These are phyloP conservation scores for Fusarium miscanthi DNA, from an alignment of 2,329 filamentous ascomycete genomes.

Conservation along the genomic window DNA sequence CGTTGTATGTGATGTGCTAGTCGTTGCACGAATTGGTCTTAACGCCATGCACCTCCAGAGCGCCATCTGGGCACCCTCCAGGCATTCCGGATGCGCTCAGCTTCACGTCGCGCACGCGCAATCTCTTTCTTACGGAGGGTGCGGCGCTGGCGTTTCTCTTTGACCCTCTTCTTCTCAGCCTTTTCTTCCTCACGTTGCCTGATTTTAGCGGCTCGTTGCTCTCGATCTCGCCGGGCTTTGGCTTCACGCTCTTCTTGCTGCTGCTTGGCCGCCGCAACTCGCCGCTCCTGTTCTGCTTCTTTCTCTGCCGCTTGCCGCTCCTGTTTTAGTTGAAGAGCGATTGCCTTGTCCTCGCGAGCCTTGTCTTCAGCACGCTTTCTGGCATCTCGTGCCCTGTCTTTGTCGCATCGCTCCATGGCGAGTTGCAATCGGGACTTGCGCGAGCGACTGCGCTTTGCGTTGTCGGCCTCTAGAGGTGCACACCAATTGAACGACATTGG, in stretches of 20 bases:
- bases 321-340: slow-evolving; percentile 14
- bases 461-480: slow-evolving; percentile 30
- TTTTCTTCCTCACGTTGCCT: slow-evolving; percentile 26
- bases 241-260: slow-evolving; percentile 28
- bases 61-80: slow-evolving; percentile 35
- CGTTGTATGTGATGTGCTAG: background rate
- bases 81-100: slow-evolving; percentile 31
- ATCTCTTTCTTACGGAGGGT: slow-evolving; percentile 25
- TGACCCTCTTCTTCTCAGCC: slow-evolving; percentile 30
- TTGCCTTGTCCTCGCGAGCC: slow-evolving; percentile 30
- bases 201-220: slow-evolving; percentile 25
- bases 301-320: slow-evolving; percentile 26
- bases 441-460: slow-evolving; percentile 29
- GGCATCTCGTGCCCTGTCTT: slow-evolving; percentile 10
- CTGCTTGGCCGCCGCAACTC: slow-evolving; percentile 27
- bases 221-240: slow-evolving; percentile 18
- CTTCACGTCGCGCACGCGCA: slow-evolving; percentile 21
- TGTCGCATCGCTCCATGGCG: slow-evolving; percentile 41
- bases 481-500: slow-evolving; percentile 51
- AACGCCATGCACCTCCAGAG: slow-evolving; percentile 34
- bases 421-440: slow-evolving; percentile 34
- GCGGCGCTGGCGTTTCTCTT: slow-evolving; percentile 30
- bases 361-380: slow-evolving; percentile 16
- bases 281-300: slow-evolving; percentile 31
- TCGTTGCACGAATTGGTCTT: slow-evolving; percentile 5